Base-by-base conservation (phyloP, 768 basidiomycete genomes). In the Russula olivacea region DNA sequence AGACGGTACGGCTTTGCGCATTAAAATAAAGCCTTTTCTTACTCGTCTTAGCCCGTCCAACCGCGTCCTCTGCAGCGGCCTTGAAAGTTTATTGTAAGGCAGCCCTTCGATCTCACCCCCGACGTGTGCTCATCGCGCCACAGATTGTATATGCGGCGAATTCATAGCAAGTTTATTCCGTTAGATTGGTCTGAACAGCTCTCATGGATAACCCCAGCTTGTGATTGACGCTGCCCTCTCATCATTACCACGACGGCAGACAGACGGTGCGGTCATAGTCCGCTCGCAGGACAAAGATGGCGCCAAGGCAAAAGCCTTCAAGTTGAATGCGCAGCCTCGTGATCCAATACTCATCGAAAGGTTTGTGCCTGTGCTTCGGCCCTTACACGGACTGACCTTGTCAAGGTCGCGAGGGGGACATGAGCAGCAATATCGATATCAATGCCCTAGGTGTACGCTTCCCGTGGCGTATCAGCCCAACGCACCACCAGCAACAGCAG, bases 101-200 rank as follows among this genome's bases (percentile, higher is more conserved):
- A 66, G 32, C 43, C 28, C 51, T 50, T 54, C 59, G 41, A 63
- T 25, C 59, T n/a, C 51, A 61, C 52, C 51, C 40, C 19, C 56
- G 48, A 49, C 55, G 52, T 34, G 2, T 38, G 32, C 60, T 45
- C 19, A 48, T 57, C 40, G 54, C 56, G 66, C 53, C 55, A 62
- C 61, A 91, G 89, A 92, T 73, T 93, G 90, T 71, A 85, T 93
- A 62, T 93, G 91, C 73, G 89, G 91, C 72, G 90, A 92, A 74
- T 91, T 91, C 69, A 85, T 91, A 70, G 89, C 89, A 73, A 69
- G 87, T 60, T 41, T 34, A 25, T 28, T 32, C 55, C 34, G 40
- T 34, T 14, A 15, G 15, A 21, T 15, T 23, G 30, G n/a, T 23
- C 21, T 41, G 30, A 52, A 38, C 55, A 28, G 49, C 30, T 49